Evolutionary conservation across 176 grass and related monocot species (phyloP).

Genomic region (Coix lacrymajobi): DNA sequence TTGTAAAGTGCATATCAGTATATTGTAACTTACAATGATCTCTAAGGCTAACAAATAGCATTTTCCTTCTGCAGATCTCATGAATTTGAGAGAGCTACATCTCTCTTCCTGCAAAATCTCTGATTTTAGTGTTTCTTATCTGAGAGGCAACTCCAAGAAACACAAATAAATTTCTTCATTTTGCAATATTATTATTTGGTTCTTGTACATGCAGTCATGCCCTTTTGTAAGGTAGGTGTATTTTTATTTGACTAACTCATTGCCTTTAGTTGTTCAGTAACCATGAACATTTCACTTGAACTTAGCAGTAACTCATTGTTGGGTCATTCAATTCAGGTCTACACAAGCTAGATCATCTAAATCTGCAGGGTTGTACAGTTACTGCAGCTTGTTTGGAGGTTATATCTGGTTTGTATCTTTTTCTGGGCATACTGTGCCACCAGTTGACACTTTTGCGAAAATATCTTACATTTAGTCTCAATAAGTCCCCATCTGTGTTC

Average conservation of each 20-base stretch:
- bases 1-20: not conserved
- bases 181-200: not conserved
- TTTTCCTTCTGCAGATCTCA: conserved; percentile 60
- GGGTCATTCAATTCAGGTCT: conserved; percentile 48
- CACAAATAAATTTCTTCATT: conserved; percentile 4
- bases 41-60: conserved; percentile 2
- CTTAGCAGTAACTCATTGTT: not conserved
- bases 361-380: conserved; percentile 74
- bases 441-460: not conserved
- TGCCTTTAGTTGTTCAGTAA: conserved; percentile 3
- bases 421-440: not conserved
- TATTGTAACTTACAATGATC: conserved; percentile 1
- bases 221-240: conserved; percentile 8
- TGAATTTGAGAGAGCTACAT: conserved; percentile 70
- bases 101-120: conserved; percentile 84
- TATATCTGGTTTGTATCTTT: conserved; percentile 74
- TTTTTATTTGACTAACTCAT: not conserved
- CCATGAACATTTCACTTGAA: not conserved
- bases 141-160: conserved; percentile 54
- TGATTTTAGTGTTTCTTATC: conserved; percentile 67
- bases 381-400: conserved; percentile 84
- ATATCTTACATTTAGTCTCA: not conserved
- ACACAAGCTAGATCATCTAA: conserved; percentile 63
- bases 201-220: conserved; percentile 5
- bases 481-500: not conserved